A percentile compares a stretch with the other conserved stretches of the same genome.
These are phyloP conservation scores for Aspergillus clavatus DNA, from an alignment of 2,329 filamentous ascomycete genomes.

Conservation along the genomic window DNA sequence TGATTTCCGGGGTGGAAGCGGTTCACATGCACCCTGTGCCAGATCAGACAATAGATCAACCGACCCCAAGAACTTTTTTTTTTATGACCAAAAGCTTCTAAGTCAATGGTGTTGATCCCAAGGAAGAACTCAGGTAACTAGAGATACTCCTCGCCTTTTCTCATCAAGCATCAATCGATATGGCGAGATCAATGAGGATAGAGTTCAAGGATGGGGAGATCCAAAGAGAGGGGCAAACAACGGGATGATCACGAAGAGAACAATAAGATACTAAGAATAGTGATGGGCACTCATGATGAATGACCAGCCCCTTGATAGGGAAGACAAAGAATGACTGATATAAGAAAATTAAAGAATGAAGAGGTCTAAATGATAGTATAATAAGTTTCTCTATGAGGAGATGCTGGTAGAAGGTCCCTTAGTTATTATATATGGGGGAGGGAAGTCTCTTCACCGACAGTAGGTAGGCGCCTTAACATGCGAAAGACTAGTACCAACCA, in stretches of 20 bases:
- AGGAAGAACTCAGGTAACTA: not conserved
- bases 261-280: no score
- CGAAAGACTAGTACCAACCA: no score
- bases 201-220: constrained; percentile 14
- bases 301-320: constrained; percentile 6
- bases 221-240: not conserved
- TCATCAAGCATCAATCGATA: not conserved
- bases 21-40: constrained; percentile 14
- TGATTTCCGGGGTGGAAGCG: constrained; percentile 2
- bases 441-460: not conserved
- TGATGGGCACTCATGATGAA: not conserved
- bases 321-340: constrained; percentile 2
- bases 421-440: not conserved
- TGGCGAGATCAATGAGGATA: constrained; percentile 20
- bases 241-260: constrained; percentile 1
- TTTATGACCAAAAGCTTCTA: not conserved
- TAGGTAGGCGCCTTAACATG: no score
- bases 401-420: no score
- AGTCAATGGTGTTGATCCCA: not conserved
- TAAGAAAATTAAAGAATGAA: not conserved
- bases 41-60: constrained; percentile 11
- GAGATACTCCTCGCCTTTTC: not conserved
- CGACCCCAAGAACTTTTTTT: not conserved
- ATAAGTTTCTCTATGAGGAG: no score
- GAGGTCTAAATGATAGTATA: not conserved